Conservation (phyloP, 2,329 filamentous ascomycete genomes). For the Calonectria hawksworthii region DNA sequence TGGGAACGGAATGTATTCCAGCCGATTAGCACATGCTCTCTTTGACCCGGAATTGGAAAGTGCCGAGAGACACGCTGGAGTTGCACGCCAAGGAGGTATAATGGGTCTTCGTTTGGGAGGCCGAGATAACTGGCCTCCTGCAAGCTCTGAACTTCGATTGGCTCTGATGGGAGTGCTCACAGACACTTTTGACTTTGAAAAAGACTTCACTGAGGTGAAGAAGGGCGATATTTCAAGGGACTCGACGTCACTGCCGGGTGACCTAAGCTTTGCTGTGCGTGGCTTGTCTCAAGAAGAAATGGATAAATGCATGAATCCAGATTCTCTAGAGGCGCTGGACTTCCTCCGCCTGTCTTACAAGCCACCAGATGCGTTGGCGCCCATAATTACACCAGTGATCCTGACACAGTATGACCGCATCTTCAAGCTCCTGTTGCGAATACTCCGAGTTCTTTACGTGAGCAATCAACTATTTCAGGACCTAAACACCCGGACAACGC, state of each 20-base stretch:
- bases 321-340: constrained; percentile 90
- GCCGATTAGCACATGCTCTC: constrained; percentile 83
- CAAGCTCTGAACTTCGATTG: constrained; percentile 91
- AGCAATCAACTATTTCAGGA: constrained; percentile 75
- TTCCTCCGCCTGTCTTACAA: constrained; percentile 91
- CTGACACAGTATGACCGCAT: constrained; percentile 87
- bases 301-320: constrained; percentile 84
- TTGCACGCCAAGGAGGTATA: constrained; percentile 75
- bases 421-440: constrained; percentile 83
- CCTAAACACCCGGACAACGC: constrained; percentile 57
- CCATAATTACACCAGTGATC: constrained; percentile 78
- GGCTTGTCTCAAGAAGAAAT: constrained; percentile 85
- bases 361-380: constrained; percentile 77
- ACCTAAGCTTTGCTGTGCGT: constrained; percentile 86
- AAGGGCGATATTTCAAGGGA: constrained; percentile 48
- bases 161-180: constrained; percentile 88
- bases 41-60: constrained; percentile 88
- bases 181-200: constrained; percentile 73
- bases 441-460: constrained; percentile 84
- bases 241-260: constrained; percentile 70
- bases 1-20: constrained; percentile 86
- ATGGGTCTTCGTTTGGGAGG: constrained; percentile 89
- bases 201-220: constrained; percentile 36
- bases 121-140: constrained; percentile 90
- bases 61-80: constrained; percentile 79